phyloP scores from a whole-genome alignment of 164 flowering plant species.

The Kingdonia uniflora region DNA sequence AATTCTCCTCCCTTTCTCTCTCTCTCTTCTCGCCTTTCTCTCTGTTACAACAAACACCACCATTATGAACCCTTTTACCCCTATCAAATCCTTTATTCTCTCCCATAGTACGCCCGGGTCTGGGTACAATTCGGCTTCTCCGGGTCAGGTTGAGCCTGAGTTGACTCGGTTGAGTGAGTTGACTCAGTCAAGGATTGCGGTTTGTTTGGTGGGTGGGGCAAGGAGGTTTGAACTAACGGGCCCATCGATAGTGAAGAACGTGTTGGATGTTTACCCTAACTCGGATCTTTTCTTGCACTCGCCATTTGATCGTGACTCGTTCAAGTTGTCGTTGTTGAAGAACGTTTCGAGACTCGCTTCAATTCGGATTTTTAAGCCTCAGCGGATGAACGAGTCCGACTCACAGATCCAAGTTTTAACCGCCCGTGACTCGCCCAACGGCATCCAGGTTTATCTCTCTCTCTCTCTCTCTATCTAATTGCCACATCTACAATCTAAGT shows the following conservation, averaged over 20 bases:
- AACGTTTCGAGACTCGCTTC: neutral
- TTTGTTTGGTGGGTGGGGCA: conserved; percentile 93
- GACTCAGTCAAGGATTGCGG: conserved; percentile 52
- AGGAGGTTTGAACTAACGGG: conserved; percentile 94
- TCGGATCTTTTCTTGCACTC: conserved; percentile 1
- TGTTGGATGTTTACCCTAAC: conserved; percentile 31
- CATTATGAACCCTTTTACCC: no score
- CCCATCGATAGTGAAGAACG: conserved; percentile 59
- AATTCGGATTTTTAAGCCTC: neutral
- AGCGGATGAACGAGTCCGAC: neutral
- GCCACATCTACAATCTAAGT: no score
- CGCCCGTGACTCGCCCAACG: neutral
- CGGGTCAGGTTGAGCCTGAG: no score
- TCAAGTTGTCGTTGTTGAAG: conserved; percentile 4
- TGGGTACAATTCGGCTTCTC: no score
- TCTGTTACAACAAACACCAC: neutral
- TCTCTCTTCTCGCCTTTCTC: conserved; percentile 18
- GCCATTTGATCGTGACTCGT: conserved; percentile 2
- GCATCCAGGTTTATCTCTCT: neutral
- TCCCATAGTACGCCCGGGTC: neutral
- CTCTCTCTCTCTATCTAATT: conserved; percentile 33
- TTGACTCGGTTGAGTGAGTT: neutral
- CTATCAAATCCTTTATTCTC: neutral
- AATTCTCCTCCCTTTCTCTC: conserved; percentile 25
- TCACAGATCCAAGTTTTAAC: neutral